Evolutionary conservation across 306 rosid species (phyloP).

Genomic region (Rosa persica): DNA sequence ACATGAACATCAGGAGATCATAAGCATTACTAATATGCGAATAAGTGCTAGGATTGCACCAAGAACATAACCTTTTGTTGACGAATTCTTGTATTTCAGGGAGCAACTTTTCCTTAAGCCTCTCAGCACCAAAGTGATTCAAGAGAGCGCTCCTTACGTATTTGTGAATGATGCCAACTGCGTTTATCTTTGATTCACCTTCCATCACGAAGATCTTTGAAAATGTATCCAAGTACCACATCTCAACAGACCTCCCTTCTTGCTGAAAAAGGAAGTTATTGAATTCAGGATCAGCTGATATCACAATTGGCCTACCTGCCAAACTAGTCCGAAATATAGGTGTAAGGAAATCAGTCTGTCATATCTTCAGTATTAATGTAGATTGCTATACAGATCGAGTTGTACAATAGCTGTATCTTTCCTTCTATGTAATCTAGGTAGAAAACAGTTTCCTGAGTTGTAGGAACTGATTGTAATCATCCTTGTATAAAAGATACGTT

Average conservation of each 20-base stretch:
- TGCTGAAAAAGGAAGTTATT: slow-evolving; percentile 28
- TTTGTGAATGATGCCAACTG: slow-evolving; percentile 32
- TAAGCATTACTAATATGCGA: neutral
- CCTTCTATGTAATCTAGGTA: too few relatives aligned
- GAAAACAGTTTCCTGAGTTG: too few relatives aligned
- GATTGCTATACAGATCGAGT: too few relatives aligned
- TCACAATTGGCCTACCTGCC: slow-evolving; percentile 25
- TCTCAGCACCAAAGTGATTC: slow-evolving; percentile 40
- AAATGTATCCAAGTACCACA: slow-evolving; percentile 38
- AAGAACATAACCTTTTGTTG: slow-evolving; percentile 15
- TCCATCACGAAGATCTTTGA: slow-evolving; percentile 27
- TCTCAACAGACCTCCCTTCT: slow-evolving; percentile 45
- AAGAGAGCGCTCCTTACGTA: slow-evolving; percentile 33
- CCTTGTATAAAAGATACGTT: too few relatives aligned
- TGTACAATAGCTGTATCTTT: too few relatives aligned
- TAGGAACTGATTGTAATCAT: too few relatives aligned
- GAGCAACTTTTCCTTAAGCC: slow-evolving; percentile 32
- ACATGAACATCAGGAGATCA: neutral
- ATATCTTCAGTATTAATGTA: too few relatives aligned
- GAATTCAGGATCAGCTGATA: slow-evolving; percentile 39
- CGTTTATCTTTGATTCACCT: slow-evolving; percentile 22
- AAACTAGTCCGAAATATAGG: slow-evolving; percentile 41
- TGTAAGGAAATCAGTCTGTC: too few relatives aligned
- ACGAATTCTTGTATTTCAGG: slow-evolving; percentile 28
- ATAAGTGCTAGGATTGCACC: slow-evolving; percentile 21